These are phyloP conservation scores for Sugiyamaella marilandica DNA, from an alignment of 805 yeast genomes.

Conservation along the genomic window DNA sequence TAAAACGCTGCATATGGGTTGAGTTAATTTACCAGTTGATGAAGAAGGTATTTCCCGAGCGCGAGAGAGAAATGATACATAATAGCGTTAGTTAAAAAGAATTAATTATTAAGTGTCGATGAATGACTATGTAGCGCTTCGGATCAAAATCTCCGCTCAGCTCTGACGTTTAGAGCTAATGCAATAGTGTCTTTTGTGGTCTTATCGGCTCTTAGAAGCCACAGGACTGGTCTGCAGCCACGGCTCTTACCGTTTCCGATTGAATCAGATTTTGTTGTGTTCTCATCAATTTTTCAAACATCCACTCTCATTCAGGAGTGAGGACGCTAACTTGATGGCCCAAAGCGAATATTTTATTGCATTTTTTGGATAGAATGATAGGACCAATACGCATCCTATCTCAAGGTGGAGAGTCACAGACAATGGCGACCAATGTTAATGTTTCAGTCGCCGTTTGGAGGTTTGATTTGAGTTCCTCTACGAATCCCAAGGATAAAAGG, in stretches of 20 bases:
- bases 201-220: background rate
- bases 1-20: no score
- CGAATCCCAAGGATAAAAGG: no score
- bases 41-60: no score
- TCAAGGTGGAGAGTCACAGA: background rate
- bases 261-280: conserved; percentile 3
- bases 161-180: conserved; percentile 3
- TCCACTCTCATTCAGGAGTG: conserved; percentile 2
- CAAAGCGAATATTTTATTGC: background rate
- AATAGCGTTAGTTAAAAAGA: no score
- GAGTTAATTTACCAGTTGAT: no score
- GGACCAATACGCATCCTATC: background rate
- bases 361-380: background rate
- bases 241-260: background rate
- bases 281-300: conserved; percentile 1
- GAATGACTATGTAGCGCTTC: no score
- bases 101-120: no score
- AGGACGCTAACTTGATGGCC: background rate
- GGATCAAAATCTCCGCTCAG: background rate
- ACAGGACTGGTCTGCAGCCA: background rate
- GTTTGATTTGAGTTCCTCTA: no score
- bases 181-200: background rate
- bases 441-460: no score
- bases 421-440: no score
- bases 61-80: no score